Evolutionary conservation across 352 stramenopile species (phyloP).

Genomic region (Hyphochytrium catenoides): DNA sequence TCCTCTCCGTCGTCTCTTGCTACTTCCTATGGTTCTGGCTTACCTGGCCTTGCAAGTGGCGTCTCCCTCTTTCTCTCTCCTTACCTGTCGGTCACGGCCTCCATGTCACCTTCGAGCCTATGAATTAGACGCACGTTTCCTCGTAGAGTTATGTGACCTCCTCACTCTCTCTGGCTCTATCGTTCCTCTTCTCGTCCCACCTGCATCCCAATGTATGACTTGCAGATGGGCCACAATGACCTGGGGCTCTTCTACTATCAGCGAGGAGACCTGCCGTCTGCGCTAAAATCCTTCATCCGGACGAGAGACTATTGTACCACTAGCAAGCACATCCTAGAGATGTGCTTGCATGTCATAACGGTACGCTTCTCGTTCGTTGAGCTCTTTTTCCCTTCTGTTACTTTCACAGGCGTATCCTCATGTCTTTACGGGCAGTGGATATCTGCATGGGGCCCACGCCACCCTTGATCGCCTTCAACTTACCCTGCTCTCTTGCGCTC

Average conservation of each 20-base stretch:
- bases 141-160: slow-evolving; percentile 1
- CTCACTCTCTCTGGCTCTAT: background rate
- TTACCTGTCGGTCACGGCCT: too few relatives aligned
- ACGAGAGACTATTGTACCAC: slow-evolving; percentile 68
- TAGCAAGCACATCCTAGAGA: slow-evolving; percentile 64
- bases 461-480: too few relatives aligned
- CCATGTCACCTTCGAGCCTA: too few relatives aligned
- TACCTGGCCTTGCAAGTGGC: too few relatives aligned
- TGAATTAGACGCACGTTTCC: too few relatives aligned
- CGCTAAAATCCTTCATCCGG: slow-evolving; percentile 57
- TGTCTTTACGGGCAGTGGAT: background rate
- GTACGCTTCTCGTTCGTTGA: slow-evolving; percentile 10
- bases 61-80: too few relatives aligned
- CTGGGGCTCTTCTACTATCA: slow-evolving; percentile 64
- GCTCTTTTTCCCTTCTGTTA: background rate
- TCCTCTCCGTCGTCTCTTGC: too few relatives aligned
- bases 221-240: slow-evolving; percentile 61
- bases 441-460: background rate
- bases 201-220: slow-evolving; percentile 1
- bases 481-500: too few relatives aligned
- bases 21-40: too few relatives aligned
- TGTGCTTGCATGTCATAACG: slow-evolving; percentile 68
- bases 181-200: background rate
- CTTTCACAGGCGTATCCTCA: background rate
- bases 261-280: slow-evolving; percentile 32